These are phyloP conservation scores for Blastobotrys malaysiensis DNA, from an alignment of 1,139 yeast species.

Conservation along the genomic window DNA sequence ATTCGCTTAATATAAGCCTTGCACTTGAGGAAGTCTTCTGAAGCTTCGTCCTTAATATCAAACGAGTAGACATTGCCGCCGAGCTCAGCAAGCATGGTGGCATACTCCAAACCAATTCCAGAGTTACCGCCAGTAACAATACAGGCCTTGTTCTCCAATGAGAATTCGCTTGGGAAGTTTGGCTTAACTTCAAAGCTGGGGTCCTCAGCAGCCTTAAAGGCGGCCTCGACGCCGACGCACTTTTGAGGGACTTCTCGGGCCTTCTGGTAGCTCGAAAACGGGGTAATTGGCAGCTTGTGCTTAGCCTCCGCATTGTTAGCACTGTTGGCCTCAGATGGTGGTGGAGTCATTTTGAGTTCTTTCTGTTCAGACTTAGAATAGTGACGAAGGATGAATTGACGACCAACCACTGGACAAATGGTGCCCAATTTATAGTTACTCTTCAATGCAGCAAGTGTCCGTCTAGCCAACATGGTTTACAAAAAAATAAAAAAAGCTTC, in stretches of 20 bases:
- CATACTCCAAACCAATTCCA: conserved; percentile 70
- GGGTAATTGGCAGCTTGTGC: conserved; percentile 19
- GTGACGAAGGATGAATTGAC: neutral
- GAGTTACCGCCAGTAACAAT: conserved; percentile 67
- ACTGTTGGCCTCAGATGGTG: neutral
- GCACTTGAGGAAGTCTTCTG: conserved; percentile 50
- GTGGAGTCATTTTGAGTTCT: neutral
- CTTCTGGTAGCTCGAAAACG: conserved; percentile 18
- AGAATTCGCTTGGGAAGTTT: conserved; percentile 22
- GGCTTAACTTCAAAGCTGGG: conserved; percentile 22
- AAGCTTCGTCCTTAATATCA: conserved; percentile 37
- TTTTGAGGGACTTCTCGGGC: conserved; percentile 26
- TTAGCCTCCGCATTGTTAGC: neutral
- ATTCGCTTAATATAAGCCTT: conserved; percentile 68
- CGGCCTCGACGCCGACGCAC: conserved; percentile 28
- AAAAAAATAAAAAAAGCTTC: neutral
- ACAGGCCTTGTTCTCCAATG: conserved; percentile 62
- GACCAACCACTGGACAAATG: neutral
- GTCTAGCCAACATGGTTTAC: neutral
- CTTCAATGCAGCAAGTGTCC: neutral
- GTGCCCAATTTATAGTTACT: neutral
- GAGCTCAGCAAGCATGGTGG: conserved; percentile 66
- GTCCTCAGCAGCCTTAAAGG: conserved; percentile 25
- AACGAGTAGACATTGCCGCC: conserved; percentile 57
- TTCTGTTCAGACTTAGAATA: neutral